Evolutionary conservation across 1,139 yeast genomes (phyloP).

Genomic region (Yamadazyma jaroonii): DNA sequence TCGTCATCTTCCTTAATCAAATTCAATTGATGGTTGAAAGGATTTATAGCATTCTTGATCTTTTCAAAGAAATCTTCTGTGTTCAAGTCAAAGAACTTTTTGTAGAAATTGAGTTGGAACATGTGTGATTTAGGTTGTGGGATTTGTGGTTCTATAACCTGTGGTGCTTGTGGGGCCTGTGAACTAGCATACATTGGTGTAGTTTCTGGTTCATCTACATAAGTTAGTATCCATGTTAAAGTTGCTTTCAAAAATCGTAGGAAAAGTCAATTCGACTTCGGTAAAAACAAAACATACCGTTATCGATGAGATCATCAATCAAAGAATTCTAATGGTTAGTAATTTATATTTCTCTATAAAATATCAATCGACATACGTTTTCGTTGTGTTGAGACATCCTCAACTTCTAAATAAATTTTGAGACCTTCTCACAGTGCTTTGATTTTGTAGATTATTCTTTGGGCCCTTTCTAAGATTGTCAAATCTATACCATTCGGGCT

Average conservation of each 20-base stretch:
- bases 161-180: conserved; percentile 1
- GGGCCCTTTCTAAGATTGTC: conserved; percentile 9
- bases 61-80: conserved; percentile 55
- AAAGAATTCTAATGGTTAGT: conserved; percentile 11
- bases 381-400: conserved; percentile 10
- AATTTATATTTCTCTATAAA: neutral
- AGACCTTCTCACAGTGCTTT: conserved; percentile 7
- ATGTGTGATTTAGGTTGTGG: conserved; percentile 33
- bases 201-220: neutral
- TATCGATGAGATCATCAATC: conserved; percentile 15
- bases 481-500: conserved; percentile 2
- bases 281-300: conserved; percentile 6
- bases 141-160: conserved; percentile 18
- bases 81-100: conserved; percentile 62
- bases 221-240: neutral
- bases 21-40: conserved; percentile 28
- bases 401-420: conserved; percentile 9
- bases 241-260: no score
- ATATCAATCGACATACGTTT: conserved; percentile 2
- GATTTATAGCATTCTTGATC: conserved; percentile 44
- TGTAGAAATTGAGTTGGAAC: conserved; percentile 55
- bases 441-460: conserved; percentile 6
- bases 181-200: neutral
- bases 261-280: neutral
- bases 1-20: conserved; percentile 25